Evolutionary conservation across 164 flowering plant species (phyloP), one percentile per base, ranked within the genome.

Genomic region (Berberis thunbergii): DNA sequence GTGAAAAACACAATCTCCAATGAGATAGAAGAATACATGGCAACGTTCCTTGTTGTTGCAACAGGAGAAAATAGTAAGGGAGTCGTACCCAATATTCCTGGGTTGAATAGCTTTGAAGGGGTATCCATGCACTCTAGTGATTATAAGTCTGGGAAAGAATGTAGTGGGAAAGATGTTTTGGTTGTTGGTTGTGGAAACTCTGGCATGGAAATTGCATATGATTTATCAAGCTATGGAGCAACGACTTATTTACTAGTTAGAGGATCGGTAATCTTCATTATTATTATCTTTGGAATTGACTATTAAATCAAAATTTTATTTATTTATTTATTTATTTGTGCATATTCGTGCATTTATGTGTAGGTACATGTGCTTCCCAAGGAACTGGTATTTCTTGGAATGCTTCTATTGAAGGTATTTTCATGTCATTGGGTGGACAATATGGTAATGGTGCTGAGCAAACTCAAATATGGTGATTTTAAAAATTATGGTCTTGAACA

Each of bases 361-460:
- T 54, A 67, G 85, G 9, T 75, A 3, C 83, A 81, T 70, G 72
- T 79, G n/a, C 39, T 77, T 1, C 79, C 57, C 45, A 76, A 73
- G 38, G 74, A 72, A 39, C 61, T 75, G 77, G 75, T 80, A 4
- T 50, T 11, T 3, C 0, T 64, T 9, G 86, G 84, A 8, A 77
- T 83, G 80, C 2, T 6, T 0, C 7, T 79, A 11, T 9, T 72
- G 13, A 68, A 59, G 4, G 69, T 26, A n/a, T 39, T 78, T 1
- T 78, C 85, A 3, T 5, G 64, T 0, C 0, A 2, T 2, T 0
- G 70, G 6, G 87, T 77, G 12, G 87, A 83, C 46, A 0, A 9
- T 0, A 0, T 77, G 0, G 13, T 72, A 2, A 43, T 54, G 2
- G 0, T 7, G 0, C 49, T 76, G 9, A n/a, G 70, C 48, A 62